Conservation (phyloP, 2,329 filamentous ascomycete species). For the Ilyonectria robusta region DNA sequence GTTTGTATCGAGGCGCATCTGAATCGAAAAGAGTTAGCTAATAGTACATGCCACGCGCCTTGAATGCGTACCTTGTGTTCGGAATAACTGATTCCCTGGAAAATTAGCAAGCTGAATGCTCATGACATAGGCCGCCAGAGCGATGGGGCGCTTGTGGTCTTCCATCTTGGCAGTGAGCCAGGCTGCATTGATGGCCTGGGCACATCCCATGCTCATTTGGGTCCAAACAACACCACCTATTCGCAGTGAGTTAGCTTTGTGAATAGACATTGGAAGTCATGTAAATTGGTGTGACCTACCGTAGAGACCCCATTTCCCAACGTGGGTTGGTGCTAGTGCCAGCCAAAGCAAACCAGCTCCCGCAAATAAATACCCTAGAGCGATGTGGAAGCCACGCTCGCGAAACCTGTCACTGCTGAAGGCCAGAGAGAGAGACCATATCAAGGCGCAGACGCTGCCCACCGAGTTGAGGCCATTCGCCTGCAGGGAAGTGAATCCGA, state of each 20-base stretch:
- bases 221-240: constrained; percentile 49
- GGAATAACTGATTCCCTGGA: constrained; percentile 49
- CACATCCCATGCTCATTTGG: constrained; percentile 51
- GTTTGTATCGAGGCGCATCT: constrained; percentile 48
- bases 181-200: constrained; percentile 49
- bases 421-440: constrained; percentile 45
- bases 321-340: constrained; percentile 42
- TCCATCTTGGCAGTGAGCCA: constrained; percentile 50
- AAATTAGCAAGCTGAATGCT: constrained; percentile 51
- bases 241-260: neutral
- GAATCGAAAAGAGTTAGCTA: fast-evolving
- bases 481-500: constrained; percentile 46
- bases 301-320: constrained; percentile 46
- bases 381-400: constrained; percentile 49
- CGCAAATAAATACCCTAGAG: constrained; percentile 45
- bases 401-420: constrained; percentile 48
- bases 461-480: constrained; percentile 50
- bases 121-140: constrained; percentile 51
- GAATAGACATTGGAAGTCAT: neutral
- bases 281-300: constrained; percentile 23
- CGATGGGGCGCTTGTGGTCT: constrained; percentile 48
- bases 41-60: neutral
- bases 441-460: constrained; percentile 45
- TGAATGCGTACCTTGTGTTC: constrained; percentile 39
- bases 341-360: constrained; percentile 48